A percentile compares a stretch with the other conserved stretches of the same genome.
These are phyloP conservation scores for Aspergillus glaucus DNA, from an alignment of 2,329 filamentous ascomycete species.

Conservation along the genomic window DNA sequence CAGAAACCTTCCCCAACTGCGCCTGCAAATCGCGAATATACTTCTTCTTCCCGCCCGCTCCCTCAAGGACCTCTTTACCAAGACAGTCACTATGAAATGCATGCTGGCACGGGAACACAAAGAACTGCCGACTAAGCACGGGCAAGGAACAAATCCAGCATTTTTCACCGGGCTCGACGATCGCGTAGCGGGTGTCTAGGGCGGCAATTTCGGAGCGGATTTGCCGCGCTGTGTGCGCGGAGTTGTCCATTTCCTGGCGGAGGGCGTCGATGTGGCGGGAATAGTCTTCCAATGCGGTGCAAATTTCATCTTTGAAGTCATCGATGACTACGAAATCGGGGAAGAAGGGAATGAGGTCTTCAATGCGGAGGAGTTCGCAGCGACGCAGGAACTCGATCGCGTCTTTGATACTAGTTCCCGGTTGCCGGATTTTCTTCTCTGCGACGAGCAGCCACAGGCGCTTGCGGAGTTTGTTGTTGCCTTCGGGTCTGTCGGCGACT, in stretches of 20 bases:
- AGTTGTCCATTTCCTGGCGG: conserved; percentile 93
- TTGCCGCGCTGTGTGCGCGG: conserved; percentile 76
- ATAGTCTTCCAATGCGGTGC: conserved; percentile 86
- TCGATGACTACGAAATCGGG: conserved; percentile 98
- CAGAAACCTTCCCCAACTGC: conserved; percentile 57
- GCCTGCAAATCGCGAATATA: conserved; percentile 80
- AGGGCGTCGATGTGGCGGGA: conserved; percentile 81
- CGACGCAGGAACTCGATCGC: conserved; percentile 90
- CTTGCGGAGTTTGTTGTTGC: conserved; percentile 75
- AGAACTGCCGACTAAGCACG: conserved; percentile 84
- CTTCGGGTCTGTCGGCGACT: conserved; percentile 76
- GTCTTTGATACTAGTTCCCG: conserved; percentile 79
- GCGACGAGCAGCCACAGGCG: conserved; percentile 94
- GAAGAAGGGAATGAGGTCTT: conserved; percentile 97
- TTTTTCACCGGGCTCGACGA: conserved; percentile 91
- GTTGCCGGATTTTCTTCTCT: conserved; percentile 77
- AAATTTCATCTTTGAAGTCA: conserved; percentile 98
- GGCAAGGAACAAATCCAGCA: conserved; percentile 86
- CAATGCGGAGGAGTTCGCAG: conserved; percentile 86
- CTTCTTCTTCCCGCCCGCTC: conserved; percentile 69
- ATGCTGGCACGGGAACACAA: conserved; percentile 97
- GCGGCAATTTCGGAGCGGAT: conserved; percentile 85
- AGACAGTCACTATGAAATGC: conserved; percentile 95
- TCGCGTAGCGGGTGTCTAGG: conserved; percentile 83
- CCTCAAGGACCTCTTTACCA: conserved; percentile 75